Base-by-base conservation (phyloP, 192 early-diverging fungal genomes). In the Backusella luteola region DNA sequence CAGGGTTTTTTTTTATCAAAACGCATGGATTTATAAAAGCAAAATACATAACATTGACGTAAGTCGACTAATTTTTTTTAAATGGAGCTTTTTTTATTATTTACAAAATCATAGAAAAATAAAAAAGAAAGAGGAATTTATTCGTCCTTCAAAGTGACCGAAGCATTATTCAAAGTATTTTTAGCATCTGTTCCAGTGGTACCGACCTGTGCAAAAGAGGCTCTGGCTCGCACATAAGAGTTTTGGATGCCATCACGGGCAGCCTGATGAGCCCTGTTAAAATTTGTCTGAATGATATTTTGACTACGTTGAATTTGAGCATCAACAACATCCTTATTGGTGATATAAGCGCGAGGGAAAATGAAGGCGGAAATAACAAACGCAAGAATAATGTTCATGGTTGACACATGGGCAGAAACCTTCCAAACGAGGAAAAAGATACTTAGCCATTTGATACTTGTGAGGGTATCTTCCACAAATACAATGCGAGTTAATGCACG, bases 101-200 rank as follows among this genome's bases (percentile, higher is more conserved):
- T 49, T 49, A 49, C 46, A 49, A n/a, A 12, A 23, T 59, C 11
- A 59, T 29, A 11, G 19, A 53, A 21, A 53, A 56, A 53, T 19
- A 23, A 23, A 63, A 23, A 63, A 63, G 15, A 26, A 23, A 3
- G 6, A 56, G 21, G 53, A 26, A 56, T 73, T 79, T 53, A 79
- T 7, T 79, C 74, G 9, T 73, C 69, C 68, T 79, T 79, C 8
- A 63, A 14, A 8, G 72, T 67, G 12, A 79, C 69, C 11, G 73
- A 71, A 23, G 67, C 69, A 7, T 44, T 63, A 9, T 74, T 71
- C 39, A 79, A 39, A 19, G 78, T 79, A 17, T 79, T 79, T 34
- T 69, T 71, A 7, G 78, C 78, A 75, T 79, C 78, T 3, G 78
- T 79, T 35, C 74, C 78, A 72, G 73, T 79, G n/a, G 78, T 79